A percentile compares a stretch with the other conserved stretches of the same genome.
Conservation (phyloP, 768 basidiomycete genomes). For the Steccherinum ochraceum region DNA sequence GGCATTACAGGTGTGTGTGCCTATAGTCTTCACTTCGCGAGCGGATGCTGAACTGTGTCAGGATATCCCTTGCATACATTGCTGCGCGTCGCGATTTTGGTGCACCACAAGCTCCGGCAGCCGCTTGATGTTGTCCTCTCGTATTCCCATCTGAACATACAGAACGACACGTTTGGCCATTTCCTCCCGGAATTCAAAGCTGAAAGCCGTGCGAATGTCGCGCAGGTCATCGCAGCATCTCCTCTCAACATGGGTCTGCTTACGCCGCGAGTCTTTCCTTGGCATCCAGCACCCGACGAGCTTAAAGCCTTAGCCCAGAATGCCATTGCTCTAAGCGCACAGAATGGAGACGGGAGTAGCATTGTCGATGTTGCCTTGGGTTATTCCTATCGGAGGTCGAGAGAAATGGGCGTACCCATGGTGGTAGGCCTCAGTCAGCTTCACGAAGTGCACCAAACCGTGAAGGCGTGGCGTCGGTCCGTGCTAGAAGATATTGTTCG, state of each 20-base stretch:
- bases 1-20: slow-evolving; percentile 77
- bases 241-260: slow-evolving; percentile 84
- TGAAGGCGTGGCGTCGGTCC: slow-evolving; percentile 57
- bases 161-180: slow-evolving; percentile 54
- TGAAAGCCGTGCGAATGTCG: slow-evolving; percentile 62
- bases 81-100: slow-evolving; percentile 74
- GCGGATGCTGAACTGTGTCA: too few relatives aligned
- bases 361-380: slow-evolving; percentile 68
- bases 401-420: slow-evolving; percentile 45
- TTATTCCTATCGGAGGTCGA: slow-evolving; percentile 51
- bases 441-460: slow-evolving; percentile 68
- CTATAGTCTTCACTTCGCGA: too few relatives aligned
- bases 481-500: slow-evolving; percentile 39
- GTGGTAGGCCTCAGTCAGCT: slow-evolving; percentile 69
- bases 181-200: slow-evolving; percentile 52
- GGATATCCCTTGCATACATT: slow-evolving; percentile 80
- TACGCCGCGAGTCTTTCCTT: slow-evolving; percentile 46
- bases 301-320: slow-evolving; percentile 37
- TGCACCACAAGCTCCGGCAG: slow-evolving; percentile 58
- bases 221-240: slow-evolving; percentile 69
- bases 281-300: slow-evolving; percentile 70
- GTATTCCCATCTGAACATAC: slow-evolving; percentile 76
- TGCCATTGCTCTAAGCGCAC: slow-evolving; percentile 24
- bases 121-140: slow-evolving; percentile 77
- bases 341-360: slow-evolving; percentile 35